Evolutionary conservation across 306 rosid genomes (phyloP), one percentile per base, ranked within the genome.

Genomic region (Gillenia trifoliata): DNA sequence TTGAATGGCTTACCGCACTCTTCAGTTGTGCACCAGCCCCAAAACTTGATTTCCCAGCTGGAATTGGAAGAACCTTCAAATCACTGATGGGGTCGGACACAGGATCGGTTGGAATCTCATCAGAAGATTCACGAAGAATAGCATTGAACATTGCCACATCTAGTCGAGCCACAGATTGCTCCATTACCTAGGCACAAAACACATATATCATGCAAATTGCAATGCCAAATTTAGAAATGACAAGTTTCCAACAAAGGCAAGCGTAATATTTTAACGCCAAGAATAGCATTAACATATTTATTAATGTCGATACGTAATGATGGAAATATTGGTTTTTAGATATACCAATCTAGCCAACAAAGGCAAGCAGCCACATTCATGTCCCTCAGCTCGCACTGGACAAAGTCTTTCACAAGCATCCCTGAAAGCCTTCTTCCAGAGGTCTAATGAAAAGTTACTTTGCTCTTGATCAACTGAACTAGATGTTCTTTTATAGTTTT

Each of bases 131-230:
- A 59, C 98, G 98, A 77, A 94, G 99, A 86, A 94, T 87, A 70
- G 99, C 99, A 84, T 94, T 94, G 85, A 94, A 90, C 96, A 94
- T 92, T 17, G 99, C 99, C 79, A 92, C 91, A 86, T 94, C 98
- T 85, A 94, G 79, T 86, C 99, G 90, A 22, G 87, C 86, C 79
- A 92, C 91, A 20, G 92, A 94, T 81, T 94, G 98, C 89, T 94
- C 98, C 99, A 94, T 94, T 82, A 94, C 82, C 99, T 94, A 54
- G 43, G 54, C 29, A 55, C n/a, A 59, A 56, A 49, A 26, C 20
- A 45, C 5, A 71, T 17, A 55, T 9, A 82, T 29, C 13, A 75
- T 70, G 72, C 13, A 78, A 78, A 66, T 63, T 67, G 70, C 67
- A 69, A 9, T 68, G 55, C 66, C 38, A 67, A 41, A 83, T 71